phyloP scores from a whole-genome alignment of 371 early-diverging fungal species.

The Polyrhizophydium stewartii region DNA sequence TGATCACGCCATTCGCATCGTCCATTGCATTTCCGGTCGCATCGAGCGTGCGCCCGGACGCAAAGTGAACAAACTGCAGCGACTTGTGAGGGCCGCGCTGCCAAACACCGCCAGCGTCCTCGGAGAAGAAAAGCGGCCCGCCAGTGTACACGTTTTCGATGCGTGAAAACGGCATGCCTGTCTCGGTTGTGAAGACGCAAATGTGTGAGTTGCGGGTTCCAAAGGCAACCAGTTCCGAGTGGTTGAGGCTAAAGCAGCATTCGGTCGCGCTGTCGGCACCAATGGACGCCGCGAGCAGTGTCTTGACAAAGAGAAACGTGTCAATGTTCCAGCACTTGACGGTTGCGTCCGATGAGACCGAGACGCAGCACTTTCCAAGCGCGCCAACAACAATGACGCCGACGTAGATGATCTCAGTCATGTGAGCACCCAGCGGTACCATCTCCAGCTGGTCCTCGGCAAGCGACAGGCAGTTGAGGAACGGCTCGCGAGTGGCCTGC shows the following conservation, averaged over 20 bases:
- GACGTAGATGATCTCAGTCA: neutral
- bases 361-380: constrained; percentile 11
- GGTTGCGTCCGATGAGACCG: constrained; percentile 11
- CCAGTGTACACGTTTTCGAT: constrained; percentile 6
- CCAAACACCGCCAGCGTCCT: constrained; percentile 5
- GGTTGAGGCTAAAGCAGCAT: constrained; percentile 11
- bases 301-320: constrained; percentile 1
- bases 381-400: neutral
- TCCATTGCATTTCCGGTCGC: neutral
- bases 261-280: neutral
- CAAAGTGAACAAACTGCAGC: constrained; percentile 10
- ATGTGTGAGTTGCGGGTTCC: constrained; percentile 7
- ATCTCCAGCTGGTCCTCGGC: constrained; percentile 5
- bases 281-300: constrained; percentile 4
- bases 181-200: constrained; percentile 1
- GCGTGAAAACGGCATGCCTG: neutral
- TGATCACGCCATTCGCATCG: neutral
- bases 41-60: neutral
- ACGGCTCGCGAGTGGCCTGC: neutral
- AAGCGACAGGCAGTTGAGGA: constrained; percentile 8
- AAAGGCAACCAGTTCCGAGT: constrained; percentile 4
- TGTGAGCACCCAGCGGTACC: constrained; percentile 7
- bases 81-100: neutral
- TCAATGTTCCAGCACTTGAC: constrained; percentile 12
- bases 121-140: constrained; percentile 5